phyloP scores from a whole-genome alignment of 1,284 basidiomycete genomes.

The Butyriboletus appendiculatus region DNA sequence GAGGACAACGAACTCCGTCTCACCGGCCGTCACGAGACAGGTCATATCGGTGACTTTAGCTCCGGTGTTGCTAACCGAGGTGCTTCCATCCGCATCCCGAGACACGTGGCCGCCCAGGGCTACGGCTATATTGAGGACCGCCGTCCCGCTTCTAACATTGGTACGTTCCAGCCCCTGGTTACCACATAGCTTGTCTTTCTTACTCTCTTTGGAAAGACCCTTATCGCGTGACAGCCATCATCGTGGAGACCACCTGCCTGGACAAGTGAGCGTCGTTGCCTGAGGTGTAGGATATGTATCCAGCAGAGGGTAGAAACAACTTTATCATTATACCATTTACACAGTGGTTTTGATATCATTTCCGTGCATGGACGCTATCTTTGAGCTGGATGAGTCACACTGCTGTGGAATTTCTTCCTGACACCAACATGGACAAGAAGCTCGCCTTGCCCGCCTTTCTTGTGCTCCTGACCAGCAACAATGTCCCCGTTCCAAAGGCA shows the following conservation, averaged over 20 bases:
- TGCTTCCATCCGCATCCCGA: constrained; percentile 92
- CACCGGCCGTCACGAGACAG: constrained; percentile 96
- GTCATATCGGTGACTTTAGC: constrained; percentile 91
- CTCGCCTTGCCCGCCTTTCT: constrained; percentile 74
- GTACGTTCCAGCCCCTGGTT: constrained; percentile 49
- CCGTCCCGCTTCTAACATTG: constrained; percentile 97
- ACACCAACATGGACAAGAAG: constrained; percentile 37
- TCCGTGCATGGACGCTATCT: constrained; percentile 8
- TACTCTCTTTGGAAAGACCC: constrained; percentile 56
- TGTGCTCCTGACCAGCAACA: constrained; percentile 65
- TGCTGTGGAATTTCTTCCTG: neutral
- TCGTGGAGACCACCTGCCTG: constrained; percentile 88
- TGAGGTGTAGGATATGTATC: constrained; percentile 8
- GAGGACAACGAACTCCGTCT: constrained; percentile 95
- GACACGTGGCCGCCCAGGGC: constrained; percentile 90
- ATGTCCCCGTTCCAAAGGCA: constrained; percentile 69
- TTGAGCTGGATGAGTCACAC: neutral
- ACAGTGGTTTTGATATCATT: constrained; percentile 4
- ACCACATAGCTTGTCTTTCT: constrained; percentile 4
- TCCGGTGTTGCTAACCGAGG: constrained; percentile 98
- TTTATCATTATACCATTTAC: constrained; percentile 23
- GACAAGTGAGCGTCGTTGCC: constrained; percentile 42
- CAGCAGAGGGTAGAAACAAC: constrained; percentile 13
- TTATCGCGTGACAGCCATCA: constrained; percentile 86
- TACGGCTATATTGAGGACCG: constrained; percentile 97